Evolutionary conservation across 108 stramenopile genomes (phyloP).

Genomic region (Fragilaria crotonensis): DNA sequence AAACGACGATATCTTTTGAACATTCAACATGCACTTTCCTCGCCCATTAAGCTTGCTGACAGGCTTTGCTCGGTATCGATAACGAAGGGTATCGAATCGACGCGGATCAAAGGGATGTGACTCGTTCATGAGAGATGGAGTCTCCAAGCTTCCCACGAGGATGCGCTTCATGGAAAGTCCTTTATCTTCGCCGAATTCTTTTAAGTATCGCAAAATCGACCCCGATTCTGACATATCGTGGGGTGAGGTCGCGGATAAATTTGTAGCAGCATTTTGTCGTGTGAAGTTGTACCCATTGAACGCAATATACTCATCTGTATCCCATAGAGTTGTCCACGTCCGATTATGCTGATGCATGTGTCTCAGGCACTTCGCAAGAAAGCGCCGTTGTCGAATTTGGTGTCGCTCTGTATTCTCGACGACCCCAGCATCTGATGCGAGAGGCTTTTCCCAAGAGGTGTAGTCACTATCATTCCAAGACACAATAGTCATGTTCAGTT

Average conservation of each 20-base stretch:
- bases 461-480: slow-evolving; percentile 13
- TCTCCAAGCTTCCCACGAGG: not conserved
- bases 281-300: not conserved
- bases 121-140: not conserved
- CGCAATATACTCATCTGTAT: slow-evolving; percentile 2
- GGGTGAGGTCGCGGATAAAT: not conserved
- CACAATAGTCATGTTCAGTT: slow-evolving; percentile 19
- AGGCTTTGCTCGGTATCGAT: not conserved
- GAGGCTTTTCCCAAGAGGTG: not conserved
- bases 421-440: not conserved
- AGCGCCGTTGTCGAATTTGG: not conserved
- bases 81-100: not conserved
- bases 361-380: not conserved
- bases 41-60: not conserved
- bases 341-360: not conserved
- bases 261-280: not conserved
- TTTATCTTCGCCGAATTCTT: not conserved
- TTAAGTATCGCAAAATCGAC: not conserved
- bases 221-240: not conserved
- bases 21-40: not conserved
- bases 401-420: not conserved
- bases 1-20: not conserved
- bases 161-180: not conserved
- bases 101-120: not conserved
- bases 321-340: not conserved